phyloP scores from a whole-genome alignment of 371 early-diverging fungal genomes.

The Mortierella sp. region DNA sequence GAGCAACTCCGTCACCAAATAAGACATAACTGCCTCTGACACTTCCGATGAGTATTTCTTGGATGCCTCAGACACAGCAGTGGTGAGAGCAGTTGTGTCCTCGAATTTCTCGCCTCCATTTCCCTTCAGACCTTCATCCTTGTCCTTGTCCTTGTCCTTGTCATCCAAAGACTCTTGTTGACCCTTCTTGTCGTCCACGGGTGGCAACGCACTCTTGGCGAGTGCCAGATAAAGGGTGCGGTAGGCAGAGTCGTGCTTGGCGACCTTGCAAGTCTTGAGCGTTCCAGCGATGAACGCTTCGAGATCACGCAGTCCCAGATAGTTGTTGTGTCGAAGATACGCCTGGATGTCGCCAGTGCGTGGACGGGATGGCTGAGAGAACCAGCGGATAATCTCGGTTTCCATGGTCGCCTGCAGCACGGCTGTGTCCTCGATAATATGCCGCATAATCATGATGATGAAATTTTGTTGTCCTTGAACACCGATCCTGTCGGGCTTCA shows the following conservation, averaged over 20 bases:
- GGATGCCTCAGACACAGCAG: constrained; percentile 36
- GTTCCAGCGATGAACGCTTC: constrained; percentile 77
- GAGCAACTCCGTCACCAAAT: constrained; percentile 61
- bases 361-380: constrained; percentile 68
- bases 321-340: constrained; percentile 64
- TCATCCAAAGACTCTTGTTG: constrained; percentile 9
- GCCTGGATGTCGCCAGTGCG: constrained; percentile 74
- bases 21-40: constrained; percentile 58
- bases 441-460: constrained; percentile 86
- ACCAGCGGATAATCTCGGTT: constrained; percentile 77
- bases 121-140: constrained; percentile 24
- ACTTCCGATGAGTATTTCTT: constrained; percentile 56
- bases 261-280: constrained; percentile 70
- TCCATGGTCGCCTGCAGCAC: constrained; percentile 80
- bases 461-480: constrained; percentile 80
- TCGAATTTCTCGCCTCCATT: not conserved
- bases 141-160: constrained; percentile 21
- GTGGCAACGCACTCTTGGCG: constrained; percentile 12
- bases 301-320: constrained; percentile 75
- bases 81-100: constrained; percentile 7
- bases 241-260: constrained; percentile 69
- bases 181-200: constrained; percentile 21
- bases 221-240: constrained; percentile 66
- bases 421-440: constrained; percentile 80
- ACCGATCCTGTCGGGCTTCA: constrained; percentile 61